Evolutionary conservation across 306 rosid species (phyloP), one percentile per base, ranked within the genome.

Genomic region (Castanopsis chinensis): DNA sequence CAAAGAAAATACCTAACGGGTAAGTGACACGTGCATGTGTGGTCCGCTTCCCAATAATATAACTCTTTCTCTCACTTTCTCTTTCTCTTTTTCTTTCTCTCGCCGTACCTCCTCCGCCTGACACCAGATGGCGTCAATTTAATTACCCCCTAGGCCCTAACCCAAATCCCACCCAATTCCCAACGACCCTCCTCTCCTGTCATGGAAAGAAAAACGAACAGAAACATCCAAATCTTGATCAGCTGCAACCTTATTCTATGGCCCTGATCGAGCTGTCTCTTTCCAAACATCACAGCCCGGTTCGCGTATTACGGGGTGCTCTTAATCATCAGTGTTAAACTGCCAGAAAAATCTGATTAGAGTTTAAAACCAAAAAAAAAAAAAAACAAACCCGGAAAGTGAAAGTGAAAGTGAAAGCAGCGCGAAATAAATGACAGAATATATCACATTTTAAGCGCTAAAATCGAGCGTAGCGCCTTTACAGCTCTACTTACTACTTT

Each of bases 381-480:
- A 1, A 19, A n/a, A 69, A 69, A 6, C 9, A n/a, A 69, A 12
- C 9, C 5, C 23, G 12, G 21, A 43, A 61, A 49, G 59, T 43
- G 32, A 60, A 56, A 72, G 58, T 58, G 21, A 43, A 61, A 49
- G 59, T 43, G 32, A 60, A 56, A 72, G 58, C 67, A 58, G 75
- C 57, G 85, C 57, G 85, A 75, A 68, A 73, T 67, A 75, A 68
- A 73, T 67, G 85, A 68, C 35, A 72, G 75, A 73, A 49, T 35
- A 21, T 45, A 72, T 86, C 90, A 86, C 89, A 76, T 60, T 81
- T 72, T 85, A 69, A 54, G 86, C 89, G 90, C 87, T 89, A 90
- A 87, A 87, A 83, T 78, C 85, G 78, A 89, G 81, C 90, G 90
- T 86, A 25, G 83, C 86, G 72, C 71, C 70, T 71, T 69, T 20